Evolutionary conservation across 2,329 filamentous ascomycete genomes (phyloP).

Genomic region (Fonsecaea pedrosoi): DNA sequence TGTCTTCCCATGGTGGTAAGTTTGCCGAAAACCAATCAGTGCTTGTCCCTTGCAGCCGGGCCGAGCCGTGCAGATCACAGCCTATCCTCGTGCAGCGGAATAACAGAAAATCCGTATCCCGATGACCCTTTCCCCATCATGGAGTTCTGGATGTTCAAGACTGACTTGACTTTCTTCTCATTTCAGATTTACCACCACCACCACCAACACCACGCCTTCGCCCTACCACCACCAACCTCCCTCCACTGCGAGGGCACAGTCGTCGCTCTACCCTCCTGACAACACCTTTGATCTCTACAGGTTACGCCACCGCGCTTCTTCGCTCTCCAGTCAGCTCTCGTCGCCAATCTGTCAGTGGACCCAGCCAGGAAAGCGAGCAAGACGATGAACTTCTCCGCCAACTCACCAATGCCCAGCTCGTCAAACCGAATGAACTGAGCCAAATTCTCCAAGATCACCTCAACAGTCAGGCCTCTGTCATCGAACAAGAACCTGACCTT

Average conservation of each 20-base stretch:
- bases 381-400: slow-evolving; percentile 9
- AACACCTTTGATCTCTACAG: not conserved
- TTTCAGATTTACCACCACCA: slow-evolving; percentile 9
- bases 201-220: not conserved
- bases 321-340: not conserved
- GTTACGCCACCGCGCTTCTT: not conserved
- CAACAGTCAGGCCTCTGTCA: not conserved
- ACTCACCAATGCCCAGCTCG: not conserved
- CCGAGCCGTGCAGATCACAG: slow-evolving; percentile 9
- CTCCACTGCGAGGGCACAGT: not conserved
- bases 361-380: not conserved
- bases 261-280: not conserved
- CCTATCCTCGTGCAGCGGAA: not conserved
- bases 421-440: slow-evolving; percentile 7
- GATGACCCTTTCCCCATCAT: not conserved
- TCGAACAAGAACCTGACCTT: not conserved
- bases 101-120: slow-evolving; percentile 8
- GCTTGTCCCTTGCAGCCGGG: not conserved
- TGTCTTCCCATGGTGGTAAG: slow-evolving; percentile 14
- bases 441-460: slow-evolving; percentile 6
- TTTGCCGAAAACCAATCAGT: slow-evolving; percentile 7
- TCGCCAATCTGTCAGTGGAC: not conserved
- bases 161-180: slow-evolving; percentile 9
- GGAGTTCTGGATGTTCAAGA: not conserved
- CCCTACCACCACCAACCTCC: not conserved